phyloP scores from a whole-genome alignment of 257 asterid species.

The Jaltomata sinuosa region DNA sequence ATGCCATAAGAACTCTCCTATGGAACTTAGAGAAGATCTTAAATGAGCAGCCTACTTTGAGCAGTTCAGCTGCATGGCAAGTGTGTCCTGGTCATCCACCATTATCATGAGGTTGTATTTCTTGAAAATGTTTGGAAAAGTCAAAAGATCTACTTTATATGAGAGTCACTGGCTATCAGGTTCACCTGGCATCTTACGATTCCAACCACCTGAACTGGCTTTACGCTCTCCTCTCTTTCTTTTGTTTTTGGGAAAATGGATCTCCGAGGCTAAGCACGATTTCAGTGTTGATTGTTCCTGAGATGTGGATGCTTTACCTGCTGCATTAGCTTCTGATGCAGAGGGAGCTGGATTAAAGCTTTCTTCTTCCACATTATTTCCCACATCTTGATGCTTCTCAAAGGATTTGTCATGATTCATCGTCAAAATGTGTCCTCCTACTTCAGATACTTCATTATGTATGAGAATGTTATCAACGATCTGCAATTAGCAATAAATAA shows the following conservation, averaged over 20 bases:
- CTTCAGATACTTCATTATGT: constrained; percentile 48
- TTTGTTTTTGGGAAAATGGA: constrained; percentile 61
- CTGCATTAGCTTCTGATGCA: constrained; percentile 17
- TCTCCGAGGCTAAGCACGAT: constrained; percentile 38
- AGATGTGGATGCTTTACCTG: constrained; percentile 11
- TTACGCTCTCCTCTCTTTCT: constrained; percentile 86
- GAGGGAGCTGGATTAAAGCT: constrained; percentile 22
- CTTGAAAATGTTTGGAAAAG: not conserved
- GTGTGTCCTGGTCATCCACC: not conserved
- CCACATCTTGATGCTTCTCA: constrained; percentile 35
- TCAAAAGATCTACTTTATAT: not conserved
- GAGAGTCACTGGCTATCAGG: constrained; percentile 35
- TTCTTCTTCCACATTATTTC: constrained; percentile 46
- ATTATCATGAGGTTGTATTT: not conserved
- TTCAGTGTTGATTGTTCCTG: constrained; percentile 25
- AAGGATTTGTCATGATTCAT: constrained; percentile 18
- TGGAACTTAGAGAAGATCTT: not conserved
- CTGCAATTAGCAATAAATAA: constrained; percentile 20
- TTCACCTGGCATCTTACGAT: constrained; percentile 47
- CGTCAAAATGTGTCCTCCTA: constrained; percentile 29
- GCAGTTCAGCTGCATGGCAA: not conserved
- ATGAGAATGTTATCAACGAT: constrained; percentile 70
- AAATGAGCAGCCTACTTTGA: not conserved
- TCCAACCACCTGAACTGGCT: constrained; percentile 67
- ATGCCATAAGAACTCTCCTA: not conserved